phyloP scores from a whole-genome alignment of 2,329 filamentous ascomycete genomes.

The Fusarium siculi region DNA sequence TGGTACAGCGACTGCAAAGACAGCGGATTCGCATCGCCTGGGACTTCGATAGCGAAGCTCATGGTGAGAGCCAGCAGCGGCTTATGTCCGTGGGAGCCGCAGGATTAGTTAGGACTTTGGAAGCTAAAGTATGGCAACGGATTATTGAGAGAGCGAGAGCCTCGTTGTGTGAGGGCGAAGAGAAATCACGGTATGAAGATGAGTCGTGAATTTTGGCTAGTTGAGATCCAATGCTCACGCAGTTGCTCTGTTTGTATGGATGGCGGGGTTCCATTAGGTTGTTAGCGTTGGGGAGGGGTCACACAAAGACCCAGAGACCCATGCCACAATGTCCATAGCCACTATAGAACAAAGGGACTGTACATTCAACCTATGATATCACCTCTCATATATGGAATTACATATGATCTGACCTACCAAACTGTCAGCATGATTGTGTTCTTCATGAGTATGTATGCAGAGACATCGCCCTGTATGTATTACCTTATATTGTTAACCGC shows the following conservation, averaged over 20 bases:
- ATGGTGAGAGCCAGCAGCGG: conserved; percentile 55
- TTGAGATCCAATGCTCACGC: conserved; percentile 24
- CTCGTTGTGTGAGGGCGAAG: conserved; percentile 17
- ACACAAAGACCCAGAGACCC: conserved; percentile 17
- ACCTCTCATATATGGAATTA: not conserved
- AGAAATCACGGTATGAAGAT: conserved; percentile 23
- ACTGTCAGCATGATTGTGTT: not conserved
- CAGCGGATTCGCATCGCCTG: conserved; percentile 82
- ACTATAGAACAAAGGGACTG: conserved; percentile 6
- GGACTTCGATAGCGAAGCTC: conserved; percentile 80
- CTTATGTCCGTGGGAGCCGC: conserved; percentile 34
- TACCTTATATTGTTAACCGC: conserved; percentile 15
- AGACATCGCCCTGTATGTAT: not conserved
- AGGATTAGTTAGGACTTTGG: conserved; percentile 7
- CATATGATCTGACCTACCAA: not conserved
- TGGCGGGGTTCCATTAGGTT: conserved; percentile 35
- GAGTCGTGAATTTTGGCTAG: conserved; percentile 33
- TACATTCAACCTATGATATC: not conserved
- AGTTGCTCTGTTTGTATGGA: conserved; percentile 28
- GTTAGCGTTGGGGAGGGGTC: conserved; percentile 32
- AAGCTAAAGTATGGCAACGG: not conserved
- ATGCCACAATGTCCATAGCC: conserved; percentile 27
- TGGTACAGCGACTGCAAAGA: conserved; percentile 71
- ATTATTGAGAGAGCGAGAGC: not conserved
- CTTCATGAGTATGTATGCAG: not conserved